These are phyloP conservation scores for Myriosclerotinia scirpicola DNA, from an alignment of 2,329 filamentous ascomycete species.

Conservation along the genomic window DNA sequence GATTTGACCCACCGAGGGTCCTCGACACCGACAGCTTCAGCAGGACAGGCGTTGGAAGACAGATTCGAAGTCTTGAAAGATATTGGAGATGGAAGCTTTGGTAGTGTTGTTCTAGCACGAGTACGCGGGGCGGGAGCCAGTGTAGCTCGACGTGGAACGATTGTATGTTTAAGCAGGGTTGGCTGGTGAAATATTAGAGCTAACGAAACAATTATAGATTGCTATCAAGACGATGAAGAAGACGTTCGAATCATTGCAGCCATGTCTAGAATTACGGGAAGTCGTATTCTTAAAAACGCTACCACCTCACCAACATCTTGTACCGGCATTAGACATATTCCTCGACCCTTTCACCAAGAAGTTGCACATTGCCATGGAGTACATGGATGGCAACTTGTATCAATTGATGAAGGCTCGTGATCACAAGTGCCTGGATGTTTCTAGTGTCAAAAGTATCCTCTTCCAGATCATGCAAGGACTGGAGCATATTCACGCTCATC, in stretches of 20 bases:
- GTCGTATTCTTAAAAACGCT: slow-evolving; percentile 94
- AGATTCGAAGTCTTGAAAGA: slow-evolving; percentile 97
- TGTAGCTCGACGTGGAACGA: slow-evolving; percentile 83
- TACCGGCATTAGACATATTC: slow-evolving; percentile 98
- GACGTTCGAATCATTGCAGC: slow-evolving; percentile 87
- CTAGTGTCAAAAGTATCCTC: slow-evolving; percentile 94
- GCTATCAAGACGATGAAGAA: slow-evolving; percentile 99
- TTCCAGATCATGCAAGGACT: slow-evolving; percentile 96
- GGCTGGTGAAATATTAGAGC: slow-evolving; percentile 22
- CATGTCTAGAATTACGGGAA: slow-evolving; percentile 90
- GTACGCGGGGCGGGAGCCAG: slow-evolving; percentile 87
- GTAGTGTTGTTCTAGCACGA: slow-evolving; percentile 88
- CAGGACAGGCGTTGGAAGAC: slow-evolving; percentile 73
- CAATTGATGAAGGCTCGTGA: slow-evolving; percentile 98
- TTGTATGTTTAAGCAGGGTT: slow-evolving; percentile 61
- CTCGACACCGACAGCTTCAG: slow-evolving; percentile 48
- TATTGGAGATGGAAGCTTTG: slow-evolving; percentile 98
- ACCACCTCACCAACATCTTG: slow-evolving; percentile 83
- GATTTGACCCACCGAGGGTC: slow-evolving; percentile 71
- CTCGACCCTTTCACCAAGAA: slow-evolving; percentile 94
- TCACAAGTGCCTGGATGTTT: slow-evolving; percentile 87
- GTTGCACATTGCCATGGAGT: slow-evolving; percentile 98
- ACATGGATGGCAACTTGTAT: slow-evolving; percentile 99
- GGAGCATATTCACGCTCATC: slow-evolving; percentile 94
- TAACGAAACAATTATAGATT: slow-evolving; percentile 57